phyloP scores from a whole-genome alignment of 2,329 filamentous ascomycete species.

The Periconia digitata region DNA sequence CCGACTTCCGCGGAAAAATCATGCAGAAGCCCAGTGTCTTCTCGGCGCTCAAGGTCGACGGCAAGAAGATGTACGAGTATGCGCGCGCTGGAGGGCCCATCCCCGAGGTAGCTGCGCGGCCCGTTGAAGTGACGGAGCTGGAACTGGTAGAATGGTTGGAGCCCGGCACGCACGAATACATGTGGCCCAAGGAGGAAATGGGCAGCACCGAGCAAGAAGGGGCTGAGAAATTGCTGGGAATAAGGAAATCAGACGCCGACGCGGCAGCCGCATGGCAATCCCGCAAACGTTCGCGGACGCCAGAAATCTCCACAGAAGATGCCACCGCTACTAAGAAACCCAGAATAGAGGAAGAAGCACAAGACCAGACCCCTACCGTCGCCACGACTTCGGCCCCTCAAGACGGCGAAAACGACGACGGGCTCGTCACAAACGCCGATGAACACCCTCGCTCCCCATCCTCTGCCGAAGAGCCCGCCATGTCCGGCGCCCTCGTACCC shows the following conservation, averaged over 20 bases:
- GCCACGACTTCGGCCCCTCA: conserved; percentile 28
- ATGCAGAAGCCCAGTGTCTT: conserved; percentile 91
- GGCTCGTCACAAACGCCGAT: conserved; percentile 9
- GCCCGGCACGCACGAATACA: conserved; percentile 75
- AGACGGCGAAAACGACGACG: conserved; percentile 9
- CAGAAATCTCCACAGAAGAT: conserved; percentile 4
- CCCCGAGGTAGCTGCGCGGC: conserved; percentile 80
- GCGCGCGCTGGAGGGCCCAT: conserved; percentile 85
- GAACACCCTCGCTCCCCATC: conserved; percentile 22
- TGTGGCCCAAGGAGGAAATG: conserved; percentile 79
- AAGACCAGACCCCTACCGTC: neutral
- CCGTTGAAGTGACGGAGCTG: conserved; percentile 75
- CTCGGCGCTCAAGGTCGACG: conserved; percentile 88
- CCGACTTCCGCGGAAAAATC: conserved; percentile 76
- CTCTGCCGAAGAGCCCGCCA: conserved; percentile 32
- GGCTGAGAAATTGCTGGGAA: conserved; percentile 65
- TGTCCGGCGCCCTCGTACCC: conserved; percentile 35
- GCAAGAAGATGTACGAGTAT: conserved; percentile 95
- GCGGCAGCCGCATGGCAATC: conserved; percentile 32
- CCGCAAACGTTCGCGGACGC: conserved; percentile 22
- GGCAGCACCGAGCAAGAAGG: conserved; percentile 73
- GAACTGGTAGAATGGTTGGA: conserved; percentile 84
- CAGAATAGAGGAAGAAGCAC: conserved; percentile 27
- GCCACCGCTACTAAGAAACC: conserved; percentile 11
- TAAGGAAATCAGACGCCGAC: conserved; percentile 34